Evolutionary conservation across 2,329 filamentous ascomycete species (phyloP).

Genomic region (Fusarium xyrophilum): DNA sequence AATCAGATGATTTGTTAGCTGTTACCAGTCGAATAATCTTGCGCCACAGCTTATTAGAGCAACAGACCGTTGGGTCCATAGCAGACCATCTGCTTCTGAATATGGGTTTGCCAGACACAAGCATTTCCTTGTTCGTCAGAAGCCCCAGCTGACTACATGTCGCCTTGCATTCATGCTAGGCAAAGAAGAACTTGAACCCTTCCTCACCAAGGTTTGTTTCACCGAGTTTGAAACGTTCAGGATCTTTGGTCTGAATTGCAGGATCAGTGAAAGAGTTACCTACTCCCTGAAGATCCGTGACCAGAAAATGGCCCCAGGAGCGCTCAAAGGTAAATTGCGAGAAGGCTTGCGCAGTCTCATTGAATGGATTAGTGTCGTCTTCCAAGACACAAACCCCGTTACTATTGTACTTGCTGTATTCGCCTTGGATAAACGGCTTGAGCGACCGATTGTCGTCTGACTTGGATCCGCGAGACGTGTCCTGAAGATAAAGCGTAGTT

Average conservation of each 20-base stretch:
- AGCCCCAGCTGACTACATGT: slow-evolving; percentile 44
- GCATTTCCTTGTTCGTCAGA: slow-evolving; percentile 25
- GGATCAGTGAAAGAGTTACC: slow-evolving; percentile 49
- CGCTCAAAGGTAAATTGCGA: slow-evolving; percentile 53
- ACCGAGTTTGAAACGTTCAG: slow-evolving; percentile 43
- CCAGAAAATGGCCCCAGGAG: slow-evolving; percentile 46
- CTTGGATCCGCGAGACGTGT: slow-evolving; percentile 6
- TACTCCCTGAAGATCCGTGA: slow-evolving; percentile 49
- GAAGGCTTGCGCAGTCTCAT: slow-evolving; percentile 49
- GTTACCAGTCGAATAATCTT: slow-evolving; percentile 41
- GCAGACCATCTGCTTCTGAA: slow-evolving; percentile 39
- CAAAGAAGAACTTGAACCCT: slow-evolving; percentile 51
- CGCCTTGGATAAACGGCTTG: slow-evolving; percentile 48
- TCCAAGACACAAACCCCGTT: slow-evolving; percentile 42
- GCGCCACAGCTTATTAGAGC: slow-evolving; percentile 51
- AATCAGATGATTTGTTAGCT: slow-evolving; percentile 32
- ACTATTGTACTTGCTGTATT: slow-evolving; percentile 51
- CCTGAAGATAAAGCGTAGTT: slow-evolving; percentile 44
- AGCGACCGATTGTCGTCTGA: slow-evolving; percentile 41
- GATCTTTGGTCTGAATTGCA: slow-evolving; percentile 47
- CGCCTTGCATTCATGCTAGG: slow-evolving; percentile 45
- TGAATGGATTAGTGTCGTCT: slow-evolving; percentile 38
- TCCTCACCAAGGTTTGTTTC: slow-evolving; percentile 45
- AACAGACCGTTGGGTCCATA: slow-evolving; percentile 44
- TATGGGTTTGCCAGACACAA: neutral